phyloP scores from a whole-genome alignment of 257 asterid genomes.

The Solanum appendiculatum region DNA sequence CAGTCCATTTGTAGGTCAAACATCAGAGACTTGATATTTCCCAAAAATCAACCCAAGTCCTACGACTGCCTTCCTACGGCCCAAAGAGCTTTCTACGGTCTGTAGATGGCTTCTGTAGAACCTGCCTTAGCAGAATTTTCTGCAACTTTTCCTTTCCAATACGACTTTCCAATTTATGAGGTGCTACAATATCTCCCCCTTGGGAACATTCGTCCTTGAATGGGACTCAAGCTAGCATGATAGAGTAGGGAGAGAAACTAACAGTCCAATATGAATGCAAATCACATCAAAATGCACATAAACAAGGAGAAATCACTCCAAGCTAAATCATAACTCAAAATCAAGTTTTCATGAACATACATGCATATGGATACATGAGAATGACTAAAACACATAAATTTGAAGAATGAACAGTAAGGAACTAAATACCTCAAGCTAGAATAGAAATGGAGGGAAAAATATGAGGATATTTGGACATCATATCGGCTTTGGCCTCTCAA shows the following conservation, averaged over 20 bases:
- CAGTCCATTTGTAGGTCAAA: neutral
- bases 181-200: no score
- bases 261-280: neutral
- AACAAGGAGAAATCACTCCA: neutral
- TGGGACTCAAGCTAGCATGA: no score
- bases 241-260: neutral
- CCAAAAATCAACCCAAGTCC: neutral
- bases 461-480: neutral
- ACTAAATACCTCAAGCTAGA: neutral
- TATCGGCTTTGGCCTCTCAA: neutral
- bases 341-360: neutral
- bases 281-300: neutral
- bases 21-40: neutral
- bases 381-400: no score
- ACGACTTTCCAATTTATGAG: no score
- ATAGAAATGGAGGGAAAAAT: neutral
- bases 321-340: neutral
- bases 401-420: neutral
- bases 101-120: neutral
- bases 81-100: no score
- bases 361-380: neutral
- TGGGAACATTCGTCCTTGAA: no score
- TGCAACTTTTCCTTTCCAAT: neutral
- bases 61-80: neutral
- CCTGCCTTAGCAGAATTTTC: neutral